Evolutionary conservation across 2,329 filamentous ascomycete genomes (phyloP), one percentile per base, ranked within the genome.

Genomic region (Exutisphaerella laricina): DNA sequence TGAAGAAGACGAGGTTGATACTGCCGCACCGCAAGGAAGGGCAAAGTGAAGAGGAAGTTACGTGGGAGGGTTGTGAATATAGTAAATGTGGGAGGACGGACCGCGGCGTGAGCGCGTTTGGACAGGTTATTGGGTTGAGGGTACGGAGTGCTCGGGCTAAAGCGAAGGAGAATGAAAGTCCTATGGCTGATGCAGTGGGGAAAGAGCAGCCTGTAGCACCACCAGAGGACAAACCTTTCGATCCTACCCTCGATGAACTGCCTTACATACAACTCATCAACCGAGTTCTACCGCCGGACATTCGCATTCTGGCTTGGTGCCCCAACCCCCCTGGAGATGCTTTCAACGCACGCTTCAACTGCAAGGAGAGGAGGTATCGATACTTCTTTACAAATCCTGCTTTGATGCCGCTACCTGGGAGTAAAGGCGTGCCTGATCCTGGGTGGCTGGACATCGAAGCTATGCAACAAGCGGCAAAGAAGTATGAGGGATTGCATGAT

Each of bases 341-440:
- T 48, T 98, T 98, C 65, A 88, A 86, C 23, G 92, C 92, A 4
- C 82, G 92, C 29, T 96, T 96, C 73, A 88, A 85, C 41, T 98
- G 92, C 67, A 80, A 84, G 49, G 88, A 96, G 67, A 78, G 92
- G 16, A 83, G 85, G 53, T 98, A 98, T 70, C 82, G 87, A 45
- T 98, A 98, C 68, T 97, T 95, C 72, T 98, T 98, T 70, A 97
- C 92, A 0, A 88, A 96, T 62, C 92, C 92, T 0, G 86, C 85
- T 1, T 95, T 88, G 60, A 70, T 79, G 2, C 88, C 88, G 4
- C 79, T 83, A 1, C 28, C 49, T 48, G 43, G 41, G 49, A 53
- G 45, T 12, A 54, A 54, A 51, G 59, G 39, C 56, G 32, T 38
- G 23, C 56, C 58, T 33, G 35, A 45, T 17, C 33, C 22, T 51